phyloP scores from a whole-genome alignment of 192 early-diverging fungal genomes.

The Backusella mclennaniae region DNA sequence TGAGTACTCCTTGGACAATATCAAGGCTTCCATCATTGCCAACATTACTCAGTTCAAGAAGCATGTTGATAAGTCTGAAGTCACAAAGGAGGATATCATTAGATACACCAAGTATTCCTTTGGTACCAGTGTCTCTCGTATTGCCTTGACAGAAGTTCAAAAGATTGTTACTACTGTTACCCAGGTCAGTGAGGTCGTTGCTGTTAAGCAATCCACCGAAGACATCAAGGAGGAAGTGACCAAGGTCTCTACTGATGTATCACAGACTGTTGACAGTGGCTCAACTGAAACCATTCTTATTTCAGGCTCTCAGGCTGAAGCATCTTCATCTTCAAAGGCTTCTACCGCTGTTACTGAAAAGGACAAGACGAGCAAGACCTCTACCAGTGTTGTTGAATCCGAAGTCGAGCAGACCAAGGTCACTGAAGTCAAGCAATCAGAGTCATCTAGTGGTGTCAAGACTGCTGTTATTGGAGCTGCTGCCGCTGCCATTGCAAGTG shows the following conservation, averaged over 20 bases:
- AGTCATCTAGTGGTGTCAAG: not conserved
- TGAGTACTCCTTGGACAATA: slow-evolving; percentile 11
- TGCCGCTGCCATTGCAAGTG: slow-evolving; percentile 15
- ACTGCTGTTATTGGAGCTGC: slow-evolving; percentile 15
- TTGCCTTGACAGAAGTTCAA: slow-evolving; percentile 7
- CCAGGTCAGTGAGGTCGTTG: not conserved
- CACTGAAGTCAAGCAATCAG: not conserved
- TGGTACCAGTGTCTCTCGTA: not conserved
- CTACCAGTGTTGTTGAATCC: not conserved
- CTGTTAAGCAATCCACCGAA: not conserved
- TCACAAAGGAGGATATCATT: slow-evolving; percentile 10
- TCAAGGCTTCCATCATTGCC: slow-evolving; percentile 18
- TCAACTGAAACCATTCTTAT: not conserved
- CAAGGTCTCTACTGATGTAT: not conserved
- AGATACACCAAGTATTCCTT: slow-evolving; percentile 12
- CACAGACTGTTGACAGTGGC: not conserved
- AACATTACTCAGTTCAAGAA: slow-evolving; percentile 14
- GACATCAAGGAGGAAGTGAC: not conserved
- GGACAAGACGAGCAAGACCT: not conserved
- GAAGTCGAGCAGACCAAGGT: slow-evolving; percentile 9
- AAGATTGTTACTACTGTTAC: slow-evolving; percentile 8
- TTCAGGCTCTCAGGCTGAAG: not conserved
- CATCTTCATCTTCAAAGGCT: not conserved
- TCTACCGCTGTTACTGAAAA: not conserved
- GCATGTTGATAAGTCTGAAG: not conserved